A percentile compares a stretch with the other conserved stretches of the same genome.
Conservation (phyloP, 2,329 filamentous ascomycete species). For the Anisogramma anomala region DNA sequence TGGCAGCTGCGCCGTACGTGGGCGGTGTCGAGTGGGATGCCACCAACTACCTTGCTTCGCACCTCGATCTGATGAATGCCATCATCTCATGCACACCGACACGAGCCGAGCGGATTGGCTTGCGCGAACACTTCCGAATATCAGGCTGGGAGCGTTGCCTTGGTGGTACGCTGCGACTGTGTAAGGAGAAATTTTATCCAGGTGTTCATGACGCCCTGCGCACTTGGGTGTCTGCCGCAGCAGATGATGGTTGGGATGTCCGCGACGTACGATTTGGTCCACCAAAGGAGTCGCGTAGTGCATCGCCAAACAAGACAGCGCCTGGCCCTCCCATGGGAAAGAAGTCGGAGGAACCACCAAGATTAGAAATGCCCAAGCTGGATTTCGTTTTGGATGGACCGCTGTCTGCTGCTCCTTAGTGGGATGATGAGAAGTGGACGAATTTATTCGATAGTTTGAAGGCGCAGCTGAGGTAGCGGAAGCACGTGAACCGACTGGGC, state of each 20-base stretch:
- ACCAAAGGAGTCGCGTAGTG: constrained; percentile 28
- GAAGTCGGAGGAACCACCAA: constrained; percentile 45
- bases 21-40: constrained; percentile 98
- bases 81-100: constrained; percentile 72
- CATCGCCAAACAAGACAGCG: constrained; percentile 33
- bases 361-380: constrained; percentile 48
- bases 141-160: constrained; percentile 89
- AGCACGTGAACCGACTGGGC: not conserved
- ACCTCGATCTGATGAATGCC: constrained; percentile 86
- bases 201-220: constrained; percentile 79
- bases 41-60: constrained; percentile 87
- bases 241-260: constrained; percentile 80
- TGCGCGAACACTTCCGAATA: constrained; percentile 67
- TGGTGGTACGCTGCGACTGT: constrained; percentile 72
- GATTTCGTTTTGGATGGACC: constrained; percentile 33
- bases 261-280: constrained; percentile 68
- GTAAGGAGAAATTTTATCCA: constrained; percentile 96
- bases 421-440: constrained; percentile 20
- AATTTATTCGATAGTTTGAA: constrained; percentile 18
- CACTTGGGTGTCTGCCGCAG: constrained; percentile 80
- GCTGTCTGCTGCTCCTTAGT: constrained; percentile 14
- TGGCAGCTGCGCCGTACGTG: constrained; percentile 89
- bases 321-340: constrained; percentile 26
- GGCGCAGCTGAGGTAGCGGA: not conserved
- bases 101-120: constrained; percentile 55